phyloP scores from a whole-genome alignment of 2,329 filamentous ascomycete species.

The Botrytis aclada region DNA sequence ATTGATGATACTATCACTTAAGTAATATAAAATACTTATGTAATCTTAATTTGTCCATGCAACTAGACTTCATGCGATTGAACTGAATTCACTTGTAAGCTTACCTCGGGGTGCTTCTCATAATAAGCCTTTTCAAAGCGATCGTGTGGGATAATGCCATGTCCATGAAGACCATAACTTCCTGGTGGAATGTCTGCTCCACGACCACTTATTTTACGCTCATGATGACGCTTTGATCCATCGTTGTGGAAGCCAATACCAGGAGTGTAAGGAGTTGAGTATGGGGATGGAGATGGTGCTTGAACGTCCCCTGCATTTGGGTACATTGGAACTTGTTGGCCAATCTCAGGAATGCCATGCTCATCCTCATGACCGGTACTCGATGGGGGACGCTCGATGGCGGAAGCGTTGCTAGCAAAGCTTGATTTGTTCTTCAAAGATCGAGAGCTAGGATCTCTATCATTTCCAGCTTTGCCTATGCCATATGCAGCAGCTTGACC shows the following conservation, averaged over 20 bases:
- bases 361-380: conserved; percentile 59
- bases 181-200: conserved; percentile 74
- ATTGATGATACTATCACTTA: background rate
- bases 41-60: too few relatives aligned
- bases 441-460: conserved; percentile 48
- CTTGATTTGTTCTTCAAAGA: conserved; percentile 62
- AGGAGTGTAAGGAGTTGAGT: conserved; percentile 28
- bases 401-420: conserved; percentile 48
- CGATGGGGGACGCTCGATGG: conserved; percentile 52
- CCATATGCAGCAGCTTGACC: conserved; percentile 79
- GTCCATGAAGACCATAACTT: conserved; percentile 90
- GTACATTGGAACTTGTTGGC: conserved; percentile 90
- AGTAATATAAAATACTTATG: background rate
- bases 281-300: conserved; percentile 77
- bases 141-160: conserved; percentile 71
- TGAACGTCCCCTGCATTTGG: conserved; percentile 92
- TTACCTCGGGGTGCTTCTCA: conserved; percentile 76
- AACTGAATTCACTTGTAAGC: background rate
- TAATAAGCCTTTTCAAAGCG: conserved; percentile 91
- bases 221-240: conserved; percentile 54
- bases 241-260: conserved; percentile 53
- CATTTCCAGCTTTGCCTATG: conserved; percentile 66
- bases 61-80: background rate
- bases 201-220: conserved; percentile 68
- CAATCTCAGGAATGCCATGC: conserved; percentile 88